Conservation (phyloP, 192 early-diverging fungal species). For the Coemansia sp. region DNA sequence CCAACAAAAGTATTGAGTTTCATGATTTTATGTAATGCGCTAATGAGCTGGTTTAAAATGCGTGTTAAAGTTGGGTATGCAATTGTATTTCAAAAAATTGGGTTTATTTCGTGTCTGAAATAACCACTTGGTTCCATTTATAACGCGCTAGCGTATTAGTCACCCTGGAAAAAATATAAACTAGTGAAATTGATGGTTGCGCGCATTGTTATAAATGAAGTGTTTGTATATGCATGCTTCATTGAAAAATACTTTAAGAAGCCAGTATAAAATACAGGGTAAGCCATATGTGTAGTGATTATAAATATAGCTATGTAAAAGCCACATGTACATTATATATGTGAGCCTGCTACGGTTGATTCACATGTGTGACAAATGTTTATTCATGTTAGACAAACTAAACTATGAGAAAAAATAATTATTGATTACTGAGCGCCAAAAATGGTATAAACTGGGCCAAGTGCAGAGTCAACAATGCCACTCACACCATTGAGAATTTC, state of each 20-base stretch:
- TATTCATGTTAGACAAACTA: neutral
- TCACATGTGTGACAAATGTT: too few species aligned
- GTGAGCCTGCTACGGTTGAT: too few species aligned
- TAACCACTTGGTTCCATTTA: too few species aligned
- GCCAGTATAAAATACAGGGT: neutral
- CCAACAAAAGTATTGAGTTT: neutral
- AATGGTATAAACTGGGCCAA: slow-evolving; percentile 44
- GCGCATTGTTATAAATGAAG: too few species aligned
- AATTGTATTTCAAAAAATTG: neutral
- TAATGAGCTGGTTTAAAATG: too few species aligned
- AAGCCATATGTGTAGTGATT: neutral
- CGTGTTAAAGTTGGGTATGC: neutral
- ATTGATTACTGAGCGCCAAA: slow-evolving; percentile 13
- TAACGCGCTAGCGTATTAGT: too few species aligned
- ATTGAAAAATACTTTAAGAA: neutral
- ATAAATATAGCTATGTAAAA: neutral
- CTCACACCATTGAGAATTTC: slow-evolving; percentile 43
- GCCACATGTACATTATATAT: neutral
- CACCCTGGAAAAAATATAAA: neutral
- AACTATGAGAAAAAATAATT: neutral
- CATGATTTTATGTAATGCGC: neutral
- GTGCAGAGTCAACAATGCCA: slow-evolving; percentile 48
- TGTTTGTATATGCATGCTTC: neutral
- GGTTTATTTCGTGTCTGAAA: too few species aligned
- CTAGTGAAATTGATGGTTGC: too few species aligned